Base-by-base conservation (phyloP, 2,329 filamentous ascomycete genomes). In the Botrytis sinoallii region DNA sequence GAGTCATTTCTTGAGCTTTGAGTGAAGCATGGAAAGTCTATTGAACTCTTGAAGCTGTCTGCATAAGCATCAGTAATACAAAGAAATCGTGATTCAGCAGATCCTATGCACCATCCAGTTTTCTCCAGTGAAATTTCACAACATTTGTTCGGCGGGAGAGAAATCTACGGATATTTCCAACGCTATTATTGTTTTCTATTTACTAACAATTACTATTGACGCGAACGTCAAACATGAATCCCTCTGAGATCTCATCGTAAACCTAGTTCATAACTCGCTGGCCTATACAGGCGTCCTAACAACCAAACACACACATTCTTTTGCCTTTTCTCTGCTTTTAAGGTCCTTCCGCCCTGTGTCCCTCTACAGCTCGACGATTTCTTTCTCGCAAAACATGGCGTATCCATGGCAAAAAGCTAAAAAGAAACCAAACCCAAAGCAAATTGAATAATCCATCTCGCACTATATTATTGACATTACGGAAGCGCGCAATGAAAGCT, bases 1-100 rank as follows among this genome's bases (percentile, higher is more conserved):
- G 16, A 61, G 59, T 16, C 7, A 40, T 14, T 25, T 42, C 14
- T 42, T 3, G 18, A 60, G 16, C 29, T 60, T 60, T 8, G 1
- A 35, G 32, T 35, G 57, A 35, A 35, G 32, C 20, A 35, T 35
- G 1, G 7, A 29, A 18, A 4, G 0, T 55, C 6, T 29, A 2
- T 18, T 16, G n/a, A 8, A 14, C 5, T 29, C 6, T 9, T 57
- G 12, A 16, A 16, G 0, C 1, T 0, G 4, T 29, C 4, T 29
- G 12, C 6, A 16, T 4, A 7, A 29, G 1, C n/a, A 18, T 29
- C n/a, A 18, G 6, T 18, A 29, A 55, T 6, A 18, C 4, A 0
- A 1, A 55, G 0, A n/a, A 18, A 29, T 4, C 6, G 3, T 29
- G 3, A 29, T 57, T 32, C 12, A 29, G n/a, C 52, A 7, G 3